Conservation (phyloP, 441 rosid species). For the Aquilaria agallochum region DNA sequence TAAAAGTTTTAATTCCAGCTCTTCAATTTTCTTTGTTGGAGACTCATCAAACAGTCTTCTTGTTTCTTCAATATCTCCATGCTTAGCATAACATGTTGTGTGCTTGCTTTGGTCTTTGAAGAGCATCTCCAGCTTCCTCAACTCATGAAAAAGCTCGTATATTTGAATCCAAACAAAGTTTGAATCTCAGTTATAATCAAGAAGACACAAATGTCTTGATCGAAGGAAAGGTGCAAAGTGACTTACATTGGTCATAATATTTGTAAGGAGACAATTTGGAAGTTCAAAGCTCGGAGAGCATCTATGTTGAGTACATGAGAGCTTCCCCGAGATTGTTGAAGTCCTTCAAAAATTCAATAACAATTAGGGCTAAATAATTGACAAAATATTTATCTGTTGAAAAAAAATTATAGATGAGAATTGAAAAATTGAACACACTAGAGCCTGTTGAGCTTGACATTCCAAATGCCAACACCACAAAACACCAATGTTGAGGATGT, state of each 20-base stretch:
- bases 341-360: conserved; percentile 29
- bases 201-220: neutral
- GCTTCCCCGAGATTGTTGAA: conserved; percentile 60
- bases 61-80: no score
- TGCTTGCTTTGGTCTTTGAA: conserved; percentile 59
- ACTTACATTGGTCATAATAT: conserved; percentile 64
- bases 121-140: conserved; percentile 63
- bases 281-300: conserved; percentile 71
- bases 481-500: no score
- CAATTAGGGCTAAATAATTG: conserved; percentile 9
- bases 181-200: conserved; percentile 12
- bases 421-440: conserved; percentile 25
- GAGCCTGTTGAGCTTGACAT: conserved; percentile 14
- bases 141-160: conserved; percentile 64
- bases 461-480: no score
- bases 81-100: neutral
- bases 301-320: conserved; percentile 61
- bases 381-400: neutral
- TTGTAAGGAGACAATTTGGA: conserved; percentile 69
- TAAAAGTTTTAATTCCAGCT: no score
- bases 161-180: conserved; percentile 23
- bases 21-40: no score
- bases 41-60: no score
- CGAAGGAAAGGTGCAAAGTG: conserved; percentile 9
- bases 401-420: conserved; percentile 1